phyloP scores from a whole-genome alignment of 129 eudicot species.

The Scalesia atractyloides region DNA sequence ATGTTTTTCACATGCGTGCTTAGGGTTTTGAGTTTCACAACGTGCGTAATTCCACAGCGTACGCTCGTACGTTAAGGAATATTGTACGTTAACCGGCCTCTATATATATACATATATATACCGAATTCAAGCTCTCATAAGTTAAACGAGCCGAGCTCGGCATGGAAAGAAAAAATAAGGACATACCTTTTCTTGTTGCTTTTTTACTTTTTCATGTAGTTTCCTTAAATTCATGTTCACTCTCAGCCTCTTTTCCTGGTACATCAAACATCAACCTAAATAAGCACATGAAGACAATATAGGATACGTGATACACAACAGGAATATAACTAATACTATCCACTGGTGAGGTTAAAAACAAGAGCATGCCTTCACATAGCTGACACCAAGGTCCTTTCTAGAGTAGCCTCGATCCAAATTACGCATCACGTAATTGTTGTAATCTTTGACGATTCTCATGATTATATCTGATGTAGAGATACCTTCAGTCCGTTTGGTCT shows the following conservation, averaged over 20 bases:
- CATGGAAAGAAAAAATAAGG: no score
- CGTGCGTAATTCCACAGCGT: no score
- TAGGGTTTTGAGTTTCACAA: no score
- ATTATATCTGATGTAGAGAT: constrained; percentile 8
- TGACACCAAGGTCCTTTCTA: constrained; percentile 10
- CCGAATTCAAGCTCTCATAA: no score
- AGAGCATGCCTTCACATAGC: constrained; percentile 6
- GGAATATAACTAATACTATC: neutral
- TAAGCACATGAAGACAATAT: neutral
- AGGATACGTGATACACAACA: neutral
- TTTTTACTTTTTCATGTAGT: constrained; percentile 1
- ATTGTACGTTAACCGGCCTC: no score
- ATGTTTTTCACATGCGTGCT: no score
- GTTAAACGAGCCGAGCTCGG: no score
- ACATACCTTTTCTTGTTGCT: neutral
- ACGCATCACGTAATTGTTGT: constrained; percentile 1
- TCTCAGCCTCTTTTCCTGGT: constrained; percentile 14
- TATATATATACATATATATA: no score
- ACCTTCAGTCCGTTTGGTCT: constrained; percentile 11
- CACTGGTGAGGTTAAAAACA: neutral
- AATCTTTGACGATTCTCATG: constrained; percentile 8
- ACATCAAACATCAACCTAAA: neutral
- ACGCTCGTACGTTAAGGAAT: no score
- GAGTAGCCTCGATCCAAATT: constrained; percentile 15
- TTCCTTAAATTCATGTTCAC: constrained; percentile 1